Conservation (phyloP, 176 grass and related monocot species). For the Lolium rigidum region DNA sequence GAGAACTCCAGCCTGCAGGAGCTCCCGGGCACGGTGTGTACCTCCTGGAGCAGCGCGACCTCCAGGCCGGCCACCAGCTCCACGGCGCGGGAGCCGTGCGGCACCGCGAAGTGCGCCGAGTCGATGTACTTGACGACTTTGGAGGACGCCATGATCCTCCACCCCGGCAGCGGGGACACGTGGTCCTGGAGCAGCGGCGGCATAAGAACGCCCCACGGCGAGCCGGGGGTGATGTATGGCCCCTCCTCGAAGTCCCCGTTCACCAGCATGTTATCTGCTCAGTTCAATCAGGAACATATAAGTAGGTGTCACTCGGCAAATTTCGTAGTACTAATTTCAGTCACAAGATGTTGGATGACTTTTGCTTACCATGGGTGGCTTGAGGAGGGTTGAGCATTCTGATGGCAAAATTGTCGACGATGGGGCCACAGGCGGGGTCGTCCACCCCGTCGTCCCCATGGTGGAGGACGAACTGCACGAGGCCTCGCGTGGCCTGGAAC, state of each 20-base stretch:
- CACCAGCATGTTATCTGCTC: slow-evolving; percentile 52
- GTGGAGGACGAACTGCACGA: slow-evolving; percentile 22
- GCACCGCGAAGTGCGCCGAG: slow-evolving; percentile 60
- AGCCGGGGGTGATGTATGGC: slow-evolving; percentile 54
- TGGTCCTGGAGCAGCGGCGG: slow-evolving; percentile 66
- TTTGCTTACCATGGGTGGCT: neutral
- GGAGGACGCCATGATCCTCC: slow-evolving; percentile 55
- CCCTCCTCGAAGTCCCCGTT: slow-evolving; percentile 79
- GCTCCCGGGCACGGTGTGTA: slow-evolving; percentile 44
- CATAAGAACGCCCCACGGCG: slow-evolving; percentile 59
- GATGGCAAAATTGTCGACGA: slow-evolving; percentile 57
- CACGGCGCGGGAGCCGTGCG: slow-evolving; percentile 60
- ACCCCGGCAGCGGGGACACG: slow-evolving; percentile 59
- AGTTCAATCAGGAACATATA: no score
- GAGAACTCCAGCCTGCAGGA: slow-evolving; percentile 59
- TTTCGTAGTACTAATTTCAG: no score
- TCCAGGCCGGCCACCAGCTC: slow-evolving; percentile 64
- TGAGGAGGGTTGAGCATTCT: slow-evolving; percentile 36
- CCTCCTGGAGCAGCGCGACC: slow-evolving; percentile 64
- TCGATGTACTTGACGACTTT: slow-evolving; percentile 71
- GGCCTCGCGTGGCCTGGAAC: slow-evolving; percentile 32
- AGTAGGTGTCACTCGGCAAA: no score
- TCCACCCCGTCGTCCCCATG: no score
- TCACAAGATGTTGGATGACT: neutral
- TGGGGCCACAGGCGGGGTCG: neutral